These are phyloP conservation scores for Albugo laibachii DNA, from an alignment of 352 stramenopile genomes.

Conservation along the genomic window DNA sequence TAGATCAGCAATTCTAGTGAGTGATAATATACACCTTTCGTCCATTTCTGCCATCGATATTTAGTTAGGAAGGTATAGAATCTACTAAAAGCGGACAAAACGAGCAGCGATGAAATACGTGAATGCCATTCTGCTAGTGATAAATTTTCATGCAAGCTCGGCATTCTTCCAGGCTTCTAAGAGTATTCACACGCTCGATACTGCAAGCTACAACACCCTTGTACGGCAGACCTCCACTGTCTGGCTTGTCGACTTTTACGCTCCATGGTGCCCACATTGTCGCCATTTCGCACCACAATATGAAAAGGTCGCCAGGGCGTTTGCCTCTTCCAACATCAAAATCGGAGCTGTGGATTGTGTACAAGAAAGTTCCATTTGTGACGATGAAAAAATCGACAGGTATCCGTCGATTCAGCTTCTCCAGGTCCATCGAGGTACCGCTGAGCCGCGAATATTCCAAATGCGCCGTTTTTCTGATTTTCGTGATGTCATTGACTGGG, in stretches of 20 bases:
- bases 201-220: conserved; percentile 20
- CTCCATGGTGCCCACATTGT: conserved; percentile 70
- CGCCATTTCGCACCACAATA: conserved; percentile 50
- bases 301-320: conserved; percentile 50
- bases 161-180: conserved; percentile 50
- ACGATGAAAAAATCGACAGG: conserved; percentile 28
- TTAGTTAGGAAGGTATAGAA: too few species aligned
- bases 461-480: conserved; percentile 13
- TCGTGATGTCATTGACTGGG: conserved; percentile 29
- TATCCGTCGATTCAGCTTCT: conserved; percentile 59
- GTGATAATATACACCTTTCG: too few species aligned
- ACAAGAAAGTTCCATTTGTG: conserved; percentile 28
- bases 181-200: conserved; percentile 23
- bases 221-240: conserved; percentile 27
- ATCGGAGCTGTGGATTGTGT: conserved; percentile 66
- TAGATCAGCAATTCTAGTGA: too few species aligned
- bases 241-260: conserved; percentile 74
- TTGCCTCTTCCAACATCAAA: conserved; percentile 29
- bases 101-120: too few species aligned
- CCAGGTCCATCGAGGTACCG: conserved; percentile 20
- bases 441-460: conserved; percentile 15
- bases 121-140: too few species aligned
- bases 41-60: too few species aligned
- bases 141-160: too few species aligned
- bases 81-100: too few species aligned